Base-by-base conservation (phyloP, 1,139 yeast genomes). In the Kluyveromyces marxianus region DNA sequence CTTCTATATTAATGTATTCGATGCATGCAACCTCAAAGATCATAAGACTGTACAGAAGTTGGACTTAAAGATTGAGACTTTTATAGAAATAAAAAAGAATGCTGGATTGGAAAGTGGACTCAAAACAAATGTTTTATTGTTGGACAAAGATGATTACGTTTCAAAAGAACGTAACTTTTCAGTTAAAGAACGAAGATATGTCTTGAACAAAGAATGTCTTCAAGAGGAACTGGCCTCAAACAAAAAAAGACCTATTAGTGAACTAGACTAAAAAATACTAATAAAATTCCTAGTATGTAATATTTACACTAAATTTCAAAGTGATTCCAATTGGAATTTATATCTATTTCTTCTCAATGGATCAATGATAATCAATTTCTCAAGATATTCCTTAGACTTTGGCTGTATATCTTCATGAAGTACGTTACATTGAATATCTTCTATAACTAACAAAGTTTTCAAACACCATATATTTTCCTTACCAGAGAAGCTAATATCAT, bases 291-390 rank as follows among this genome's bases (percentile, higher is more conserved):
- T 14, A 14, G 21, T 39, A 41, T 42, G 43, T 41, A 14, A 27
- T 24, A 21, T 4, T 3, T 8, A 38, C 25, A 32, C 8, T 38
- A 4, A 38, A 10, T n/a, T 24, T 37, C 37, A 43, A 25, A 42
- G 40, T 25, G 44, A 45, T 31, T 49, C 40, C 41, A 54, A 40
- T 44, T 60, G 55, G 52, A 74, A 77, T 38, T 65, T 48, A 54
- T 87, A 87, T 54, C 85, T 71, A 32, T 80, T 78, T 51, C 65
- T 70, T 48, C 96, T 71, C 61, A 83, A 67, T 0, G 95, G 92
- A 63, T 90, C 97, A 14, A 77, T 68, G 40, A 69, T 65, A 2
- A 74, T 66, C 51, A 90, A 69, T 42, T 63, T 72, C 5, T 65
- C 44, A 34, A 81, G 61, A 37, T 66, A 57, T 1, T 53, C 54